phyloP scores from a whole-genome alignment of 176 grass and related monocot species.

The Thalia dealbata region DNA sequence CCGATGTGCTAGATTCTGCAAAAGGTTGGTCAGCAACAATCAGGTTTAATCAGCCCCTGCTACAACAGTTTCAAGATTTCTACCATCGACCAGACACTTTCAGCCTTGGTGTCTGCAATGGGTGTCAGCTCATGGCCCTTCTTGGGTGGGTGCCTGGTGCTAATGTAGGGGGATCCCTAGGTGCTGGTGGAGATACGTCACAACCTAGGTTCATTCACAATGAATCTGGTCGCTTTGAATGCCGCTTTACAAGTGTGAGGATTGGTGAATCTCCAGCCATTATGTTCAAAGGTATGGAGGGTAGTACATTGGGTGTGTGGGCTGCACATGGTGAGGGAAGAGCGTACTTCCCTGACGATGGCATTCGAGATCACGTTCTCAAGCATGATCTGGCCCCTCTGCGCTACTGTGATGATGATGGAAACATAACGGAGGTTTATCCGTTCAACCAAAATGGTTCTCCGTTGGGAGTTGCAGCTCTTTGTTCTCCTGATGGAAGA shows the following conservation, averaged over 20 bases:
- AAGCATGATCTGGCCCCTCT: slow-evolving; percentile 56
- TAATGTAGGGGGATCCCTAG: slow-evolving; percentile 40
- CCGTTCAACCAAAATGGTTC: slow-evolving; percentile 97
- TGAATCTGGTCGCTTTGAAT: slow-evolving; percentile 76
- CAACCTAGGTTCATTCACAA: slow-evolving; percentile 97
- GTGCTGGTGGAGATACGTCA: slow-evolving; percentile 50
- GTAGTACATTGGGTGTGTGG: slow-evolving; percentile 73
- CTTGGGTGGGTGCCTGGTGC: slow-evolving; percentile 90
- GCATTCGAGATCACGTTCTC: slow-evolving; percentile 37
- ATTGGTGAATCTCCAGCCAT: slow-evolving; percentile 61
- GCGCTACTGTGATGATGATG: slow-evolving; percentile 62
- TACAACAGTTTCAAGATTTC: slow-evolving; percentile 74
- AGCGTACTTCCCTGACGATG: slow-evolving; percentile 64
- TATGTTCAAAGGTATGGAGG: slow-evolving; percentile 91
- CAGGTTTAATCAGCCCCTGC: slow-evolving; percentile 70
- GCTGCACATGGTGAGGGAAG: slow-evolving; percentile 77
- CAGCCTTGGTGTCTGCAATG: slow-evolving; percentile 91
- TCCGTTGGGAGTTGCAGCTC: slow-evolving; percentile 61
- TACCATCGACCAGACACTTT: slow-evolving; percentile 71
- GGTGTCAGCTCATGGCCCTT: slow-evolving; percentile 93
- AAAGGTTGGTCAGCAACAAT: slow-evolving; percentile 94
- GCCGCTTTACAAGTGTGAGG: slow-evolving; percentile 61
- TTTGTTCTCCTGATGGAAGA: slow-evolving; percentile 82
- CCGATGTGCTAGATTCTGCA: slow-evolving; percentile 75
- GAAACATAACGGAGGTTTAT: slow-evolving; percentile 59